phyloP scores from a whole-genome alignment of 768 basidiomycete genomes.

The Suillus subalutaceus region DNA sequence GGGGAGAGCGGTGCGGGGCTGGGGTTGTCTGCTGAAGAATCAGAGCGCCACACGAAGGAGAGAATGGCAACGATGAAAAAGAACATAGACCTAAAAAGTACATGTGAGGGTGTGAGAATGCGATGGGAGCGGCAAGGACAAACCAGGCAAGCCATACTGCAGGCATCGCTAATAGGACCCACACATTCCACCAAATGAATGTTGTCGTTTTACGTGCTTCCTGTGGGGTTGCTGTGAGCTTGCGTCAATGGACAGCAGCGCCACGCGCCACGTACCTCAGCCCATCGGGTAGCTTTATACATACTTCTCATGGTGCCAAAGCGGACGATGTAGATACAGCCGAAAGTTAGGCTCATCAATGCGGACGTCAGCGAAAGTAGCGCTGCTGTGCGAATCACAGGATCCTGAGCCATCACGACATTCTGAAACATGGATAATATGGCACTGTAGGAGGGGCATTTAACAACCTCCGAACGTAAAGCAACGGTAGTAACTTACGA shows the following conservation, averaged over 20 bases:
- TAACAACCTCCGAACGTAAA: not conserved
- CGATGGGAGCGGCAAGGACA: conserved; percentile 12
- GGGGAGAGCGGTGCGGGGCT: conserved; percentile 40
- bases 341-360: conserved; percentile 71
- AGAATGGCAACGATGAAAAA: conserved; percentile 65
- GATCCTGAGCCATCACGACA: conserved; percentile 52
- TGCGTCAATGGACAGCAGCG: not conserved
- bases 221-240: conserved; percentile 32
- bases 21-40: conserved; percentile 44
- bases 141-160: conserved; percentile 74
- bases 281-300: conserved; percentile 72
- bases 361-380: conserved; percentile 68
- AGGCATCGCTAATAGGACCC: conserved; percentile 69
- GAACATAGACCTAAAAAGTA: conserved; percentile 58
- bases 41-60: conserved; percentile 68
- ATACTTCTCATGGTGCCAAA: conserved; percentile 76
- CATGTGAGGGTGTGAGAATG: not conserved
- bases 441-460: conserved; percentile 42
- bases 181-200: conserved; percentile 63
- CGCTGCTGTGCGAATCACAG: conserved; percentile 62
- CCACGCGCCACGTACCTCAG: conserved; percentile 49
- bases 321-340: conserved; percentile 72
- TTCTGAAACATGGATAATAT: conserved; percentile 72
- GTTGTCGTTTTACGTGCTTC: conserved; percentile 58
- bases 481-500: conserved; percentile 40